Percentiles rank a stretch among this genome's conserved stretches.
phyloP scores from a whole-genome alignment of 345 rosid genomes.

The Eucalyptus cloeziana region DNA sequence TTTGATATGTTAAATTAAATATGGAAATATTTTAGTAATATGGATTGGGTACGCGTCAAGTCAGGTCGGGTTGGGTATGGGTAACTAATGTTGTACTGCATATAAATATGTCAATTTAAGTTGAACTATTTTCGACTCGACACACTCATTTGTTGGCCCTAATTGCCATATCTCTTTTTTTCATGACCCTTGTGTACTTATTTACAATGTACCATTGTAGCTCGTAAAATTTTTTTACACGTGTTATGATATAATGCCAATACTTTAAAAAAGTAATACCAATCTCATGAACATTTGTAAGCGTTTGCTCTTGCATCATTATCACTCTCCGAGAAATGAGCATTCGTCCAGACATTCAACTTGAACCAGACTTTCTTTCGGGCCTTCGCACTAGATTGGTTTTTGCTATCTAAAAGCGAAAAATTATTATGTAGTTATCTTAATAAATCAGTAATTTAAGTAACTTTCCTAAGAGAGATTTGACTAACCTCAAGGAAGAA shows the following conservation, averaged over 20 bases:
- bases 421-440: background rate
- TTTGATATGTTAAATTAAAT: too few relatives aligned
- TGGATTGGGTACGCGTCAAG: too few relatives aligned
- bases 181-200: background rate
- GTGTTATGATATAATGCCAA: background rate
- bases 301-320: background rate
- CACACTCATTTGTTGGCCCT: background rate
- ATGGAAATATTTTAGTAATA: background rate
- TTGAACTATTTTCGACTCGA: too few relatives aligned
- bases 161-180: background rate
- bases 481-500: background rate
- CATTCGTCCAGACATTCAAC: constrained; percentile 41
- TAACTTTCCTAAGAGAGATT: background rate
- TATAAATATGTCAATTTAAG: too few relatives aligned
- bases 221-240: background rate
- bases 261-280: too few relatives aligned
- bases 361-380: constrained; percentile 78
- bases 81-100: too few relatives aligned
- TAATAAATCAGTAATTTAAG: background rate
- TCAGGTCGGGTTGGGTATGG: background rate
- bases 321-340: constrained; percentile 11
- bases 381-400: constrained; percentile 11
- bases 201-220: background rate
- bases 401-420: constrained; percentile 7
- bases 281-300: background rate